Conservation (phyloP, 2,329 filamentous ascomycete species). For the Cucurbitaria berberidis region DNA sequence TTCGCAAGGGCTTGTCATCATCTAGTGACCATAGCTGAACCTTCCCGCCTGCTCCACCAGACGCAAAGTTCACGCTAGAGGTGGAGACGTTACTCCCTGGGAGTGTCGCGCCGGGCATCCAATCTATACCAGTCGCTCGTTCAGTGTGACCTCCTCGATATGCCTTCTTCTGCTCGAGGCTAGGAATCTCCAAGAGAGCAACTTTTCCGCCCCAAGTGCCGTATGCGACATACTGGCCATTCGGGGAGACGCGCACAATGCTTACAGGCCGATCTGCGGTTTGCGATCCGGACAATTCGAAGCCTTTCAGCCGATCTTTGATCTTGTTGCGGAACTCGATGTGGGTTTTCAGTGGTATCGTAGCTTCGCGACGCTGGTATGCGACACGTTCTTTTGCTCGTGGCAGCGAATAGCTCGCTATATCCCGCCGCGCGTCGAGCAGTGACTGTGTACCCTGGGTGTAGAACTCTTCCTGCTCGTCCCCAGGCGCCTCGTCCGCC, state of each 20-base stretch:
- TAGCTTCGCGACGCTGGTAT: conserved; percentile 79
- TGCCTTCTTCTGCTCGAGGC: conserved; percentile 75
- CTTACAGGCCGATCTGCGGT: conserved; percentile 89
- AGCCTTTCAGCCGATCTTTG: conserved; percentile 80
- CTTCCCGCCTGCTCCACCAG: conserved; percentile 85
- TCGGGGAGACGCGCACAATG: conserved; percentile 88
- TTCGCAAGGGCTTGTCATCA: conserved; percentile 83
- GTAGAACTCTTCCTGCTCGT: conserved; percentile 81
- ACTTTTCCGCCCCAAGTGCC: conserved; percentile 94
- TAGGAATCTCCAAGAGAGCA: conserved; percentile 83
- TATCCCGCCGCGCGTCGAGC: conserved; percentile 75
- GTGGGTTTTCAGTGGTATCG: conserved; percentile 85
- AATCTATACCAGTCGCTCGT: conserved; percentile 87
- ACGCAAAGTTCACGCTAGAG: conserved; percentile 81
- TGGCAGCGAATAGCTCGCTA: conserved; percentile 84
- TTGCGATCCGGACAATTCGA: conserved; percentile 93
- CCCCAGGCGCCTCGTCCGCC: conserved; percentile 63
- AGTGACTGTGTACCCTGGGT: conserved; percentile 79
- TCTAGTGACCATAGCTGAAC: conserved; percentile 90
- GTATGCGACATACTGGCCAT: conserved; percentile 80
- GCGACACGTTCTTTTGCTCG: conserved; percentile 77
- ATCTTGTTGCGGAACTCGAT: conserved; percentile 90
- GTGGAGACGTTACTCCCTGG: conserved; percentile 72
- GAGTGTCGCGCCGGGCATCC: conserved; percentile 84
- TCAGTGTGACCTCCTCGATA: conserved; percentile 83